Conservation (phyloP, 306 rosid genomes). For the Malus sieversii region DNA sequence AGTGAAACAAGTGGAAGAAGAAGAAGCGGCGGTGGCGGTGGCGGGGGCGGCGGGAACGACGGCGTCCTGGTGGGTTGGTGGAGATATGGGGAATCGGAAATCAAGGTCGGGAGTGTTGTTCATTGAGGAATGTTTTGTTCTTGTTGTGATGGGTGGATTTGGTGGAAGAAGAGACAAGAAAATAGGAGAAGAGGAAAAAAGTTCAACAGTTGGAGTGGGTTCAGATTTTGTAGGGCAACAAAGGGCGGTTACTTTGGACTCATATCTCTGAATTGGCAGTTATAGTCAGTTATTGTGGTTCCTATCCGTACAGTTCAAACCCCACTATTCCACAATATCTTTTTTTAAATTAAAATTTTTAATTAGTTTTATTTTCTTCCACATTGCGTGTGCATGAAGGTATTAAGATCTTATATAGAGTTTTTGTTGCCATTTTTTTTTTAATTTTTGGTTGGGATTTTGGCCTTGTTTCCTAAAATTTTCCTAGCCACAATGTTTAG, state of each 20-base stretch:
- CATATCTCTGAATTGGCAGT: constrained; percentile 13
- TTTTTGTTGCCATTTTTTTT: no score
- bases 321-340: constrained; percentile 1
- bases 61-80: neutral
- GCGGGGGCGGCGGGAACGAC: neutral
- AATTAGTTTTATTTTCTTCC: neutral
- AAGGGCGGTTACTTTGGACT: constrained; percentile 7
- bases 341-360: neutral
- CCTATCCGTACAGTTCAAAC: constrained; percentile 6
- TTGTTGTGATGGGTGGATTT: neutral
- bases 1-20: constrained; percentile 1
- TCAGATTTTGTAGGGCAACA: constrained; percentile 6
- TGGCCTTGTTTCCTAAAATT: neutral
- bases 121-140: neutral
- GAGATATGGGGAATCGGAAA: neutral
- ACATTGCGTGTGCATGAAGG: neutral
- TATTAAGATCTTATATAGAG: no score
- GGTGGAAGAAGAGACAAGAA: neutral
- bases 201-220: neutral
- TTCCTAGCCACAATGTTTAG: neutral
- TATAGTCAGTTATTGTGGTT: constrained; percentile 9
- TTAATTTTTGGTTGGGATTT: no score
- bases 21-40: neutral
- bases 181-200: neutral
- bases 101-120: neutral